Percentiles rank a stretch among this genome's conserved stretches.
Evolutionary conservation across 2,329 filamentous ascomycete genomes (phyloP).

Genomic region (Sphaerulina populicola): DNA sequence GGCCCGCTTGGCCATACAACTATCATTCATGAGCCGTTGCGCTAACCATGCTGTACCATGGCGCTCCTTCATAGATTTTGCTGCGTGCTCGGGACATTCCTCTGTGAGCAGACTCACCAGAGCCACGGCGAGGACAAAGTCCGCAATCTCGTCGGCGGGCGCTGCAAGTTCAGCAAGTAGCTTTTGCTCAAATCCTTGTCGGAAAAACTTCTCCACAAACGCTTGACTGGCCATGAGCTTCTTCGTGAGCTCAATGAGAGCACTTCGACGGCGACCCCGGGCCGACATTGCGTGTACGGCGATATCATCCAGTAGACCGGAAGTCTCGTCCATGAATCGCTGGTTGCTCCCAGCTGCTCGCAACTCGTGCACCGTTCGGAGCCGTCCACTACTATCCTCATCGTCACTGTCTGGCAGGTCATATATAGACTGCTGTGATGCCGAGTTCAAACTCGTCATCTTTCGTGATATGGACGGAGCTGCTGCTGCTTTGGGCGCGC

Average conservation of each 20-base stretch:
- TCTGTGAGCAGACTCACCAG: constrained; percentile 55
- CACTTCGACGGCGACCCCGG: constrained; percentile 44
- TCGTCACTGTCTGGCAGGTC: constrained; percentile 42
- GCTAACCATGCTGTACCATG: constrained; percentile 40
- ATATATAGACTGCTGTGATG: constrained; percentile 27
- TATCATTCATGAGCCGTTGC: constrained; percentile 43
- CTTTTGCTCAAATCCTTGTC: constrained; percentile 61
- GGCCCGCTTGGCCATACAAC: constrained; percentile 48
- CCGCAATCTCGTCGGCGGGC: constrained; percentile 39
- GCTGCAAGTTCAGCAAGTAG: constrained; percentile 55
- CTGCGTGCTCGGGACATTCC: constrained; percentile 52
- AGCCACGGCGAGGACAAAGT: constrained; percentile 57
- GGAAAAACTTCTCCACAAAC: constrained; percentile 62
- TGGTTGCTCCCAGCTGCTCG: constrained; percentile 51
- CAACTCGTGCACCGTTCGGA: constrained; percentile 55
- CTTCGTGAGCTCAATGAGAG: constrained; percentile 48
- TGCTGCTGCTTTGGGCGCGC: constrained; percentile 23
- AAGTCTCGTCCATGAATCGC: constrained; percentile 49
- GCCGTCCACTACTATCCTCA: constrained; percentile 35
- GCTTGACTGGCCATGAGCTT: constrained; percentile 49
- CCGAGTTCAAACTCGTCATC: constrained; percentile 8
- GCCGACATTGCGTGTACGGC: constrained; percentile 39
- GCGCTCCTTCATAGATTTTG: constrained; percentile 43
- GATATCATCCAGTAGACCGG: constrained; percentile 53
- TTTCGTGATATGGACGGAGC: constrained; percentile 6